Evolutionary conservation across 805 yeast genomes (phyloP), one percentile per base, ranked within the genome.

Genomic region (Zygosaccharomyces bailii): DNA sequence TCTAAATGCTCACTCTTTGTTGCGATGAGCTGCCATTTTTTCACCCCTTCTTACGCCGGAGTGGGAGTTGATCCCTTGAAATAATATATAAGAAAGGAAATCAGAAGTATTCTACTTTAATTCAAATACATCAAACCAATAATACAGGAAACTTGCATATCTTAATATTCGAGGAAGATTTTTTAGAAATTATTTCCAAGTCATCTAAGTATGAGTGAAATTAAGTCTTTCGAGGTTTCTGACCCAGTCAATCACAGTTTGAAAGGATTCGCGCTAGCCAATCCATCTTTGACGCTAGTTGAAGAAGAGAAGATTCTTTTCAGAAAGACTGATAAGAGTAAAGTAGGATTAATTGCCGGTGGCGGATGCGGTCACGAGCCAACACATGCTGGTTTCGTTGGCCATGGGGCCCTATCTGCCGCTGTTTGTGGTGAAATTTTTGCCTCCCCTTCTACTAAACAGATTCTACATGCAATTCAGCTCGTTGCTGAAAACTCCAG

Each of bases 361-460:
- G 98, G 98, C 44, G 97, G 97, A 20, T 80, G 90, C 10, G 98
- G 98, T 38, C 98, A 90, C 60, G 98, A 90, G 66, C 97, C 97
- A 19, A 73, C 89, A 3, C 97, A 91, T 59, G 90, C 86, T 6
- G 97, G 96, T 0, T 90, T 80, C 62, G 89, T 90, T 17, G 97
- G 97, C 9, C 73, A 79, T 10, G 95, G 95, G 39, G 68, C 84
- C 54, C 65, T 90, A 32, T 87, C 86, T 53, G 95, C 82, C 32
- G 97, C 96, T 0, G 96, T 90, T 4, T 80, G 89, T 43, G 98
- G 98, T 29, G 79, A 83, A 43, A 75, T 87, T n/a, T 90, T 90
- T 70, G 96, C 97, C 0, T 87, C 96, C 10, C 98, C 98, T 2
- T 79, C 89, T n/a, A 87, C 96, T 1, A 85, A 82, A 57, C 98